Percentiles rank a stretch among this genome's conserved stretches.
Conservation (phyloP, 352 stramenopile genomes). For the Phytophthora sp. region DNA sequence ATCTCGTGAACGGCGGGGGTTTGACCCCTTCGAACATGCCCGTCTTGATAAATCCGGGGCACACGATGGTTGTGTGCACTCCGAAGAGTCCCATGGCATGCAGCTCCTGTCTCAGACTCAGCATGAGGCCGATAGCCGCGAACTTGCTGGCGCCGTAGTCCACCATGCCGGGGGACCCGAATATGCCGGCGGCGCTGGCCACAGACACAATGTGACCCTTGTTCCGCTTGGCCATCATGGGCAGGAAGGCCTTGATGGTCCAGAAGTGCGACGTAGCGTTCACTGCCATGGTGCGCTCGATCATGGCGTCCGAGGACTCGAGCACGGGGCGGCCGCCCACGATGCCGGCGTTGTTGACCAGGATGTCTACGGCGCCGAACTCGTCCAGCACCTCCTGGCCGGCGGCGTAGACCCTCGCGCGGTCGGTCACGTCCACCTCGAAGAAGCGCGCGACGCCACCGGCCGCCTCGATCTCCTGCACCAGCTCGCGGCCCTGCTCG, state of each 20-base stretch:
- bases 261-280: conserved; percentile 61
- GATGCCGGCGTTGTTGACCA: conserved; percentile 64
- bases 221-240: conserved; percentile 44
- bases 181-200: conserved; percentile 51
- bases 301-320: conserved; percentile 45
- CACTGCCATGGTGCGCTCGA: conserved; percentile 54
- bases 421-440: conserved; percentile 44
- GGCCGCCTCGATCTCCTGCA: conserved; percentile 41
- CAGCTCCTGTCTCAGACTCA: conserved; percentile 57
- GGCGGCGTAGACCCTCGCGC: conserved; percentile 33
- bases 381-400: conserved; percentile 28
- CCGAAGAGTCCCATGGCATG: conserved; percentile 39
- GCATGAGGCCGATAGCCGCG: conserved; percentile 48
- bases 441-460: conserved; percentile 35
- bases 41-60: conserved; percentile 63
- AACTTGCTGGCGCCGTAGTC: conserved; percentile 66
- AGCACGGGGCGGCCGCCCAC: conserved; percentile 48
- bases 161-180: conserved; percentile 51
- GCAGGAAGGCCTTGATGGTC: conserved; percentile 57
- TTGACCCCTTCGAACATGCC: conserved; percentile 71
- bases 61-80: conserved; percentile 61
- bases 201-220: conserved; percentile 60
- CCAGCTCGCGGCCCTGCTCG: conserved; percentile 28
- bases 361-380: conserved; percentile 43
- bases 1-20: conserved; percentile 40